These are phyloP conservation scores for Priceomyces melissophilus DNA, from an alignment of 805 yeast species.

Conservation along the genomic window DNA sequence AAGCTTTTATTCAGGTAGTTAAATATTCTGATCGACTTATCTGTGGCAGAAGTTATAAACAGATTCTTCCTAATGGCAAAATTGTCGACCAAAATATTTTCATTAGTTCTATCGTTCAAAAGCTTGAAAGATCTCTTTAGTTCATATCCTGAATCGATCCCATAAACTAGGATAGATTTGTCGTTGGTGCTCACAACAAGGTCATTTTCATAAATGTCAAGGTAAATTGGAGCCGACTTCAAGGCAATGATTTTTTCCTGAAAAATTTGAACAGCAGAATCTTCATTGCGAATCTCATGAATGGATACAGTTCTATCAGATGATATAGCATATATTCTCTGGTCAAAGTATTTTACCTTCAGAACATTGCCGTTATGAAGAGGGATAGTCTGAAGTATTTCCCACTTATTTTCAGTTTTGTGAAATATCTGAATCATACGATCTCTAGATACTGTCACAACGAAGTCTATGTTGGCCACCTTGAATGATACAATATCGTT, in stretches of 20 bases:
- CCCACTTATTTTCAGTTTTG: conserved; percentile 38
- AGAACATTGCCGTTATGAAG: conserved; percentile 54
- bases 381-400: conserved; percentile 55
- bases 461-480: conserved; percentile 21
- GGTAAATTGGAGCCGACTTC: conserved; percentile 48
- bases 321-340: conserved; percentile 49
- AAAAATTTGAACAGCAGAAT: conserved; percentile 12
- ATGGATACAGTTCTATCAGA: conserved; percentile 59
- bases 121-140: conserved; percentile 38
- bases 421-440: conserved; percentile 58
- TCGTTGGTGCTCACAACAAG: conserved; percentile 53
- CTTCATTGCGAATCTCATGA: conserved; percentile 37
- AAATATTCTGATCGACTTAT: conserved; percentile 55
- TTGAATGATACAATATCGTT: conserved; percentile 42
- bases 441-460: conserved; percentile 55
- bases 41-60: conserved; percentile 47
- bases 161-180: conserved; percentile 42
- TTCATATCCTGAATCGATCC: conserved; percentile 28
- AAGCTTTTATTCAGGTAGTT: conserved; percentile 44
- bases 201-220: conserved; percentile 36
- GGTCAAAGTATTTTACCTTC: conserved; percentile 28
- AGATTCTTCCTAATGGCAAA: conserved; percentile 29
- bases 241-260: conserved; percentile 48
- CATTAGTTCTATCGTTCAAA: conserved; percentile 32
- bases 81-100: conserved; percentile 44